Evolutionary conservation across 495 filamentous ascomycete species (phyloP).

Genomic region (Peziza echinospora): DNA sequence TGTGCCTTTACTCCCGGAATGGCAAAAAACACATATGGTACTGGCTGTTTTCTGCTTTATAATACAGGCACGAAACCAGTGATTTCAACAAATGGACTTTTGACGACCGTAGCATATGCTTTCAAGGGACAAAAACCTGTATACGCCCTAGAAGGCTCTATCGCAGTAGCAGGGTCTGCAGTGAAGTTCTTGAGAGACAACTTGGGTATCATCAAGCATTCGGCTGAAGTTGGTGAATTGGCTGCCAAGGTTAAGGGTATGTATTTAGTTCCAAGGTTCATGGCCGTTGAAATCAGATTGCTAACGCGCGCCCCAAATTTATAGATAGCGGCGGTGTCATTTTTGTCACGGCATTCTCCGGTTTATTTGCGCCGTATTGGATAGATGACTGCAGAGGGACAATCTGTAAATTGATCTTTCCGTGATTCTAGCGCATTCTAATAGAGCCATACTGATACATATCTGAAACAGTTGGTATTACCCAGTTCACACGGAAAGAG

Average conservation of each 20-base stretch:
- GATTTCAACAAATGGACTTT: slow-evolving; percentile 68
- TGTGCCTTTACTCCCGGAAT: slow-evolving; percentile 67
- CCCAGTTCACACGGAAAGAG: slow-evolving; percentile 68
- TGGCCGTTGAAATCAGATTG: not conserved
- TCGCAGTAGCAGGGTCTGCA: slow-evolving; percentile 76
- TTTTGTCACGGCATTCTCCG: slow-evolving; percentile 92
- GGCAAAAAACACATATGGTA: slow-evolving; percentile 94
- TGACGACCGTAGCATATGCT: slow-evolving; percentile 73
- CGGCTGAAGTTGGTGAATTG: slow-evolving; percentile 59
- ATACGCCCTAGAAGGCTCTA: slow-evolving; percentile 72
- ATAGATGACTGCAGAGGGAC: slow-evolving; percentile 90
- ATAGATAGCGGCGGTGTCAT: slow-evolving; percentile 74
- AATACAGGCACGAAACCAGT: slow-evolving; percentile 84
- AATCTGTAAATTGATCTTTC: slow-evolving; percentile 38
- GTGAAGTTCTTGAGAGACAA: slow-evolving; percentile 86
- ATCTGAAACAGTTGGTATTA: slow-evolving; percentile 46
- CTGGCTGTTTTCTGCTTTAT: slow-evolving; percentile 85
- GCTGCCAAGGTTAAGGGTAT: slow-evolving; percentile 46
- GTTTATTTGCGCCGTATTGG: slow-evolving; percentile 95
- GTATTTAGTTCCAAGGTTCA: no score
- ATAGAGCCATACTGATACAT: not conserved
- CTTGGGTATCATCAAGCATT: slow-evolving; percentile 57
- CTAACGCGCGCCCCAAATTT: not conserved
- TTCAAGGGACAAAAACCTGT: slow-evolving; percentile 58
- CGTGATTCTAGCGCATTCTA: not conserved